phyloP scores from a whole-genome alignment of 352 stramenopile genomes.

The Phytophthora cactorum region DNA sequence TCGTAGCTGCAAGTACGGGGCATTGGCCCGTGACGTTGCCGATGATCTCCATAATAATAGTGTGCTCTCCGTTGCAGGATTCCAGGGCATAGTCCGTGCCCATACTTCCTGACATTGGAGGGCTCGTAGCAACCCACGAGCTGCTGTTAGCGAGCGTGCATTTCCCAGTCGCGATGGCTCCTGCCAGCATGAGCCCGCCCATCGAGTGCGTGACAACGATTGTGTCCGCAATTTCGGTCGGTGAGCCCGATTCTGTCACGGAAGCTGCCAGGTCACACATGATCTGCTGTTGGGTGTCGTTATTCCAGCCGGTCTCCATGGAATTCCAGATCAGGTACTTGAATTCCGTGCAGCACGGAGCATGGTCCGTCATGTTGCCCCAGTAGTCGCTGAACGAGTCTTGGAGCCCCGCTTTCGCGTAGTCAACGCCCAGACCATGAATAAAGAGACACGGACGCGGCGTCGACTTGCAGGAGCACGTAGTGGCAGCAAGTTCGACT shows the following conservation, averaged over 20 bases:
- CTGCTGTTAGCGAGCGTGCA: conserved; percentile 47
- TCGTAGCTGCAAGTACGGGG: conserved; percentile 27
- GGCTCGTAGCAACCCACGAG: conserved; percentile 50
- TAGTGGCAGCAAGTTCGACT: conserved; percentile 18
- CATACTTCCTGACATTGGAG: conserved; percentile 56
- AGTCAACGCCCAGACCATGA: conserved; percentile 42
- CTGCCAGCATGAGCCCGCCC: conserved; percentile 46
- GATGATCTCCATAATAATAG: conserved; percentile 34
- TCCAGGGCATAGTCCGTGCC: conserved; percentile 51
- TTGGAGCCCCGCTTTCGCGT: conserved; percentile 26
- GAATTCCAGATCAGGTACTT: conserved; percentile 60
- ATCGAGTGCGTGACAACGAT: conserved; percentile 63
- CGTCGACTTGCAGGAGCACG: conserved; percentile 37
- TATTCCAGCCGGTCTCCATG: conserved; percentile 37
- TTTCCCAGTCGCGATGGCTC: conserved; percentile 47
- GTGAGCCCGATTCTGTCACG: conserved; percentile 26
- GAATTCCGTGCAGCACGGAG: conserved; percentile 53
- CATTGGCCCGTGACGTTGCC: conserved; percentile 46
- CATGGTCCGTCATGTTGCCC: conserved; percentile 44
- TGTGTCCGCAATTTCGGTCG: conserved; percentile 41
- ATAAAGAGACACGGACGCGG: conserved; percentile 57
- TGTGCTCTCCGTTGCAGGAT: conserved; percentile 36
- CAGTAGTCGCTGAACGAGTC: conserved; percentile 45
- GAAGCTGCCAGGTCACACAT: conserved; percentile 38
- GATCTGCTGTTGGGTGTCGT: conserved; percentile 44